These are phyloP conservation scores for Coemansia sp. DNA, from an alignment of 192 early-diverging fungal species.

Conservation along the genomic window DNA sequence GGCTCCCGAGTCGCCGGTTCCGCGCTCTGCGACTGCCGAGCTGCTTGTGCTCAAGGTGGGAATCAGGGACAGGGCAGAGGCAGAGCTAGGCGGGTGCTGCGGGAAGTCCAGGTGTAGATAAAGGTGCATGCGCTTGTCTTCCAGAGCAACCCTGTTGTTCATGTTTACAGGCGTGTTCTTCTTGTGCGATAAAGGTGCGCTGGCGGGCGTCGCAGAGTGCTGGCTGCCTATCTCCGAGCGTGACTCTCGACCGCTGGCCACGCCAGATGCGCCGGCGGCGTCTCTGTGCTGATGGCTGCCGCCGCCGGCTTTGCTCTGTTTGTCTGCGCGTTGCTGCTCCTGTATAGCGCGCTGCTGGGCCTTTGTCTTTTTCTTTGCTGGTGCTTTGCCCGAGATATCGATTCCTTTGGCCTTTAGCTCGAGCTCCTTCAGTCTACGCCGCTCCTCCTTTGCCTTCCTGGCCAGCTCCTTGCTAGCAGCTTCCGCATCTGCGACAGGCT, in stretches of 20 bases:
- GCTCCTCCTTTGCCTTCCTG: constrained; percentile 39
- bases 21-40: constrained; percentile 20
- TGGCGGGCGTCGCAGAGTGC: constrained; percentile 8
- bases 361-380: constrained; percentile 76
- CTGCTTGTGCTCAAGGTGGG: constrained; percentile 16
- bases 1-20: constrained; percentile 21
- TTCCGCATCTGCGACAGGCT: constrained; percentile 11
- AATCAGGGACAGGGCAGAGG: constrained; percentile 21
- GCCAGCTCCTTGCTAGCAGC: constrained; percentile 19
- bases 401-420: constrained; percentile 38
- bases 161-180: constrained; percentile 18
- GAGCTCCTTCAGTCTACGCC: constrained; percentile 26
- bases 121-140: constrained; percentile 53
- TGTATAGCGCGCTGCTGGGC: constrained; percentile 85
- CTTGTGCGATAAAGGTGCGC: neutral
- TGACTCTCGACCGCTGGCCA: constrained; percentile 5
- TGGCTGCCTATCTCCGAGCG: constrained; percentile 13
- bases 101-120: constrained; percentile 44
- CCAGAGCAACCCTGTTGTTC: constrained; percentile 27
- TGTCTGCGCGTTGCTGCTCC: constrained; percentile 80
- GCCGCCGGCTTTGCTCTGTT: constrained; percentile 35
- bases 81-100: constrained; percentile 44
- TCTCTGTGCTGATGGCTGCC: constrained; percentile 1
- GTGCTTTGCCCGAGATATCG: constrained; percentile 15
- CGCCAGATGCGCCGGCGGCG: constrained; percentile 1